Base-by-base conservation (phyloP, 306 rosid species). In the Cicer judaicum region DNA sequence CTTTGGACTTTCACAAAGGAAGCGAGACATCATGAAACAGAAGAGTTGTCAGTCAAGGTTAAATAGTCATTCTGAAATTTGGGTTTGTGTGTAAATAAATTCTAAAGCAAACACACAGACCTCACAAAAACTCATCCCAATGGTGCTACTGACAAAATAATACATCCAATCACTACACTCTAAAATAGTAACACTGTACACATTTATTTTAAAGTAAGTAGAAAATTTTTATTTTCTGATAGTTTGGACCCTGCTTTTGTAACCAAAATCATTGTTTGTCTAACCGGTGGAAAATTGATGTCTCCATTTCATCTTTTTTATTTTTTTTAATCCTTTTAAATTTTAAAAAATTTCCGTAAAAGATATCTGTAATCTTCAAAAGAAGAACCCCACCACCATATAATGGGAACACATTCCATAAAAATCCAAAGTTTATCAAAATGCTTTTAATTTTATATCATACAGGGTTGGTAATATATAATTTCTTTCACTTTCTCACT, bases 171-270 rank as follows among this genome's bases (percentile, higher is more conserved):
- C 60, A 40, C 66, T 15, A 73, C 5, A 55, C 68, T 74, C 70
- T 79, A 79, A 77, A 85, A 79, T 73, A 75, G 34, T 24, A 24
- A 60, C 36, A 40, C 63, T 19, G 14, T 19, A 57, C 40, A 57
- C 39, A 34, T 13, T 24, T 24, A 24, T 24, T 24, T 24, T 24
- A 24, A 24, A 24, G 34, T 24, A 24, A 24, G 34, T 24, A 24
- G 34, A 24, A 24, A 24, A 2, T 2, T 2, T 24, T 24, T 0
- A 24, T 24, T 24, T 64, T 74, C 78, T 69, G 85, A 63, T 69
- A 53, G 84, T 56, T 72, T 78, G 91, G 79, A 82, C 85, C 74
- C 81, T 65, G 70, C 82, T 85, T 84, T 83, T 73, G 71, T 81
- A 75, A 70, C 83, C 86, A 80, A 83, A 70, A 81, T 81, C 50